Base-by-base conservation (phyloP, 768 basidiomycete species). In the Lentinula lateritia region DNA sequence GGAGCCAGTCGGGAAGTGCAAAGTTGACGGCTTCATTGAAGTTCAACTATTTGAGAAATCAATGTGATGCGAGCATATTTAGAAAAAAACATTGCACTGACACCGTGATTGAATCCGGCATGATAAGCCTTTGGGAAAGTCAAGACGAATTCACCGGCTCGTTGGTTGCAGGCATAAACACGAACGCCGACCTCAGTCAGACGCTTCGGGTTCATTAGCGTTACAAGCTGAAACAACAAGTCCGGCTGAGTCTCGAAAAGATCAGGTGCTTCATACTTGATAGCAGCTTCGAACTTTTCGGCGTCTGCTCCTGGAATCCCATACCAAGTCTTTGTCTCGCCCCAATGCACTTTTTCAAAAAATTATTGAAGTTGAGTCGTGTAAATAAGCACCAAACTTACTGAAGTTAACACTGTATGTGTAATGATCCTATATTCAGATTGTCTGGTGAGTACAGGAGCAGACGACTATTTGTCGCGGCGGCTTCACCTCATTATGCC, bases 1-100 rank as follows among this genome's bases (percentile, higher is more conserved):
- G 79, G 50, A 98, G 77, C 97, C 97, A 99, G 71, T 98, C 94
- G 28, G 95, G 93, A 32, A 97, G 78, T 10, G 97, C 96, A 69
- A 98, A 98, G 73, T 99, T 98, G 69, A 98, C 96, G 3, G 96
- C 97, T 77, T 98, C 97, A 72, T 98, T 98, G 79, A 98, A 95
- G 76, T 99, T 99, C 68, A 98, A 77, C 95, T 97, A 68, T 16
- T 41, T 8, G 16, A 39, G 66, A 69, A 62, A 56, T 62, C 54
- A 70, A 69, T 66, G 35, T 39, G 38, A n/a, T n/a, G n/a, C 23
- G 64, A 62, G 58, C 63, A 61, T 64, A 58, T 60, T 16, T 12
- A 55, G 16, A 18, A 63, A 39, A 23, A 35, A 28, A 28, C 28
- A 55, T 42, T 52, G 46, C 61, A 83, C 92, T 71, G 76, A 95